Evolutionary conservation across 495 filamentous ascomycete species (phyloP).

Genomic region (Achaetomiella virescens): DNA sequence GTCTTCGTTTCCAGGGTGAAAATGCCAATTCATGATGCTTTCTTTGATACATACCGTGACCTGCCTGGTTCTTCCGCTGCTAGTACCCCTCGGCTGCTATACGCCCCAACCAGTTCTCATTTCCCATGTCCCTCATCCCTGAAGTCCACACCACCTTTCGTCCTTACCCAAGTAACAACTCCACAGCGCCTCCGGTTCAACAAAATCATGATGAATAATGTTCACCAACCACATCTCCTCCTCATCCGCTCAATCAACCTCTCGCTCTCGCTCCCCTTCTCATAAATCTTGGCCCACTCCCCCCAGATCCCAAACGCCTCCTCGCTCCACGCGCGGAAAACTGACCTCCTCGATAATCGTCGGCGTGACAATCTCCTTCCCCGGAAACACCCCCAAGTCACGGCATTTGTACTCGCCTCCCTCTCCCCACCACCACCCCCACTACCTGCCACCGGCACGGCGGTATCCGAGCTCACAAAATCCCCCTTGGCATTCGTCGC

Average conservation of each 20-base stretch:
- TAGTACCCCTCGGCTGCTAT: no score
- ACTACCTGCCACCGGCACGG: constrained; percentile 12
- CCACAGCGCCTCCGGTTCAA: constrained; percentile 59
- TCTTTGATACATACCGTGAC: no score
- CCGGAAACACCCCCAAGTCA: constrained; percentile 97
- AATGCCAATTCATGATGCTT: no score
- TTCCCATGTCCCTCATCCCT: background rate
- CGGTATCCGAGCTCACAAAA: constrained; percentile 59
- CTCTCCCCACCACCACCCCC: constrained; percentile 21
- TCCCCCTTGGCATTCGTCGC: constrained; percentile 67
- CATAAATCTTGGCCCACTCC: constrained; percentile 87
- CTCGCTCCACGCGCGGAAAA: constrained; percentile 90
- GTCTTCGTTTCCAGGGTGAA: no score
- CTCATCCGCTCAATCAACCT: constrained; percentile 60
- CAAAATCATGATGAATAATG: constrained; percentile 80
- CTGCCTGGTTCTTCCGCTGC: background rate
- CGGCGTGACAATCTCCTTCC: constrained; percentile 94
- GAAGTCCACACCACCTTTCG: background rate
- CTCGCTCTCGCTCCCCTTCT: constrained; percentile 54
- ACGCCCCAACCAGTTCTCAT: no score
- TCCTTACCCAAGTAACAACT: constrained; percentile 24
- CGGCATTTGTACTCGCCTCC: constrained; percentile 70
- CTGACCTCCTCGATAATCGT: constrained; percentile 97
- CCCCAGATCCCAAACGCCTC: constrained; percentile 94
- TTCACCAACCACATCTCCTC: constrained; percentile 80